Conservation (phyloP, 1,284 basidiomycete species). For the Sanghuangporus sanghuang region DNA sequence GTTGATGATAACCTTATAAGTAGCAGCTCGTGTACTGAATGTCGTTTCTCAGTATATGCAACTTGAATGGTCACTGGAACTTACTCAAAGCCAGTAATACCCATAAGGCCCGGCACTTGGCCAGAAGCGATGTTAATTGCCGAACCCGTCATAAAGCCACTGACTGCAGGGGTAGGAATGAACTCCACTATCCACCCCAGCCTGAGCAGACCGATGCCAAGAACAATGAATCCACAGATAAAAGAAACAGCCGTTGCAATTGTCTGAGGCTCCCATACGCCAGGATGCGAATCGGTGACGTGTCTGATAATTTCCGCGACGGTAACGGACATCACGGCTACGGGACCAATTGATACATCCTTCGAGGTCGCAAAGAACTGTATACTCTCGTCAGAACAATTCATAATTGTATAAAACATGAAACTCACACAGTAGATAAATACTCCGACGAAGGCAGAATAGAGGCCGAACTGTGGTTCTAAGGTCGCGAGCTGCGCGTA, state of each 20-base stretch:
- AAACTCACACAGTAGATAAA: conserved; percentile 69
- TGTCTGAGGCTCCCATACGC: conserved; percentile 55
- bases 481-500: conserved; percentile 87
- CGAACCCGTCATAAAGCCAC: conserved; percentile 90
- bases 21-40: conserved; percentile 73
- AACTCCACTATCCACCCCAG: conserved; percentile 96
- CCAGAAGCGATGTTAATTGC: conserved; percentile 84
- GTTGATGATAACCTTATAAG: conserved; percentile 89
- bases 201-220: conserved; percentile 87
- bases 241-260: conserved; percentile 89
- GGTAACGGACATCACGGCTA: conserved; percentile 95
- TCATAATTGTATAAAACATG: not conserved
- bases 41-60: not conserved
- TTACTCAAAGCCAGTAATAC: conserved; percentile 77
- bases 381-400: not conserved
- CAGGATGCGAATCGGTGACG: conserved; percentile 50
- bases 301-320: conserved; percentile 77
- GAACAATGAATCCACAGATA: conserved; percentile 89
- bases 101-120: conserved; percentile 84
- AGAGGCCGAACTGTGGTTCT: conserved; percentile 85
- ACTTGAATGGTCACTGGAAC: conserved; percentile 24
- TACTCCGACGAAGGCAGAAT: conserved; percentile 92
- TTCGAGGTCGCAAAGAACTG: conserved; percentile 92
- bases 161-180: conserved; percentile 87
- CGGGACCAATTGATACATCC: conserved; percentile 93